phyloP scores from a whole-genome alignment of 2,329 filamentous ascomycete genomes.

The Trichoderma simmonsii region DNA sequence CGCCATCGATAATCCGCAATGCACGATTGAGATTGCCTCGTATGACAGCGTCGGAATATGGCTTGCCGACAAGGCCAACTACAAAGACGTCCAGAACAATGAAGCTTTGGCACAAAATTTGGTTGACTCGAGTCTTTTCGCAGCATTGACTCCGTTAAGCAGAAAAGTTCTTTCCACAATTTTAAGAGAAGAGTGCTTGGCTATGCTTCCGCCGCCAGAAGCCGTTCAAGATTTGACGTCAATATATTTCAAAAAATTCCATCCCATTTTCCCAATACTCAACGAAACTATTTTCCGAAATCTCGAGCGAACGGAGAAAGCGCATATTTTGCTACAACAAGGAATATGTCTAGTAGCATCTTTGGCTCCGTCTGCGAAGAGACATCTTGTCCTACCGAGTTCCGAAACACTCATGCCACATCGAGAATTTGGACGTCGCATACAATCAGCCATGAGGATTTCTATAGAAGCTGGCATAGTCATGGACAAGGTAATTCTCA shows the following conservation, averaged over 20 bases:
- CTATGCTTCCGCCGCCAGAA: background rate
- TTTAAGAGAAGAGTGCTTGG: background rate
- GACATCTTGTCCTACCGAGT: too few relatives aligned
- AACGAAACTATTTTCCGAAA: background rate
- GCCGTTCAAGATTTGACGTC: background rate
- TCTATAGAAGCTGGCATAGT: too few relatives aligned
- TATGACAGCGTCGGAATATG: background rate
- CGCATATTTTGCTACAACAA: too few relatives aligned
- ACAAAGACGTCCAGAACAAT: too few relatives aligned
- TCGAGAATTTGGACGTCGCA: too few relatives aligned
- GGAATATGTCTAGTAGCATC: too few relatives aligned
- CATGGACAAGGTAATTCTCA: background rate
- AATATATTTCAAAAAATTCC: background rate
- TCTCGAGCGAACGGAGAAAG: background rate
- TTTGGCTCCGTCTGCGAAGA: too few relatives aligned
- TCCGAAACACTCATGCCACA: too few relatives aligned
- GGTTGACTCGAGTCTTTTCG: too few relatives aligned
- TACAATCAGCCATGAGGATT: too few relatives aligned
- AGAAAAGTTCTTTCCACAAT: background rate
- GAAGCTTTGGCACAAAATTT: too few relatives aligned
- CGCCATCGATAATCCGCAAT: background rate
- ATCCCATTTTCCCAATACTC: background rate
- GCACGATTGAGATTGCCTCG: background rate
- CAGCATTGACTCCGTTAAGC: too few relatives aligned
- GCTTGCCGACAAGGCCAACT: background rate